Base-by-base conservation (phyloP, 345 rosid species). In the Cochlearia excelsa region DNA sequence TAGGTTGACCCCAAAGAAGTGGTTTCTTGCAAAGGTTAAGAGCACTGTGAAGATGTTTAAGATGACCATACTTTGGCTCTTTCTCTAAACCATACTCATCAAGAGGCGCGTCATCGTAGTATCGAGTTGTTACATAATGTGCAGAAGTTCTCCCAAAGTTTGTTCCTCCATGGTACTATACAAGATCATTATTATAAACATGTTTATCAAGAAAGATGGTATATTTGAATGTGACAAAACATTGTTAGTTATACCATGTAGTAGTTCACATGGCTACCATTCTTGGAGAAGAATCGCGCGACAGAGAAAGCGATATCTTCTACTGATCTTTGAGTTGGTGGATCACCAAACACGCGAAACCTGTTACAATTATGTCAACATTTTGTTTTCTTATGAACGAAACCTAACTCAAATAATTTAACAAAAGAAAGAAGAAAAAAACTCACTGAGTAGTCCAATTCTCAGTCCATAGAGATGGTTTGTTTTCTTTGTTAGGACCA, bases 391-490 rank as follows among this genome's bases (percentile, higher is more conserved):
- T 16, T 16, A 16, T 16, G 23, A 16, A 16, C 23, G 23, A 16
- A 16, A 16, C 23, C 23, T 16, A 16, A 16, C 23, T 16, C 23
- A 16, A 16, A 16, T 16, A 16, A 16, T 16, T 16, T 16, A 16
- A 16, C 23, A 16, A 16, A 16, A 16, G 23, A 16, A 16, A 16
- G 0, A 16, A 16, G 23, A 16, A 16, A 16, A 16, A 16, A 16
- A 16, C 94, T 78, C 53, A 88, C 95, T 89, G 95, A 43, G 97
- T 85, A 55, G 97, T 94, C 97, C 99, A 94, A 60, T 94, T 94
- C 78, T 90, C 99, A 1, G 99, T 94, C 97, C 97, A 94, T 10
- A 94, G 28, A 43, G 76, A 44, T 11, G 99, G 99, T 65, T 94
- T 94, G 76, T 84, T 7, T 0, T 83, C 84, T 46, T 8, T 78